These are phyloP conservation scores for Nothopassalora personata DNA, from an alignment of 2,329 filamentous ascomycete genomes.

Conservation along the genomic window DNA sequence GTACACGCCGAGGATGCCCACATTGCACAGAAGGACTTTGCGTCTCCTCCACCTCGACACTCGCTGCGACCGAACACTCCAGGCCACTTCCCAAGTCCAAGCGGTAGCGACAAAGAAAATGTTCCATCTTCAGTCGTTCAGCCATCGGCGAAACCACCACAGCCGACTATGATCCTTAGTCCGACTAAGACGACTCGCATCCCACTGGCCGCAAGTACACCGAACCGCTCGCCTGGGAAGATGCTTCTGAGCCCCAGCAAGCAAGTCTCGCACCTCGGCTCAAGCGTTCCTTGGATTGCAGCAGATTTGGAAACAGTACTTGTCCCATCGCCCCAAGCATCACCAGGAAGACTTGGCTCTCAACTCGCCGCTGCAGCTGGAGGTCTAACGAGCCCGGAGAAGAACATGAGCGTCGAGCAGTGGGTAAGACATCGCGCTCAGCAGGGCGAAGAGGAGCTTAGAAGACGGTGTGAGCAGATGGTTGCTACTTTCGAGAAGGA, in stretches of 20 bases:
- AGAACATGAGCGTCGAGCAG: slow-evolving; percentile 85
- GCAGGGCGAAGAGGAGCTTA: slow-evolving; percentile 72
- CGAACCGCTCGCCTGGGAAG: slow-evolving; percentile 28
- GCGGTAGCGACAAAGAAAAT: slow-evolving; percentile 38
- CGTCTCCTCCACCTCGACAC: slow-evolving; percentile 6
- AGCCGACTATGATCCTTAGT: slow-evolving; percentile 16
- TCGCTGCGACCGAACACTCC: slow-evolving; percentile 1
- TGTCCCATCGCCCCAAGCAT: slow-evolving; percentile 36
- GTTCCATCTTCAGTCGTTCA: slow-evolving; percentile 29
- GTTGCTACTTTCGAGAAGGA: slow-evolving; percentile 79
- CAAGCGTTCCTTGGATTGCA: slow-evolving; percentile 61
- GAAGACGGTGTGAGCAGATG: slow-evolving; percentile 74
- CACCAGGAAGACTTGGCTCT: slow-evolving; percentile 20
- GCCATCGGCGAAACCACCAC: slow-evolving; percentile 31
- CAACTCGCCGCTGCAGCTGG: slow-evolving; percentile 44
- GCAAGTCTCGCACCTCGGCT: slow-evolving; percentile 46
- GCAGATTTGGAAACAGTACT: slow-evolving; percentile 73
- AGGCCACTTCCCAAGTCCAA: slow-evolving; percentile 19
- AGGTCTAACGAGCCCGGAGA: slow-evolving; percentile 68
- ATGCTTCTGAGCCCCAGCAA: slow-evolving; percentile 35
- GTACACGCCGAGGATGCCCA: slow-evolving; percentile 15
- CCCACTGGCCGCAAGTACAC: slow-evolving; percentile 40
- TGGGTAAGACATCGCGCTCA: slow-evolving; percentile 82
- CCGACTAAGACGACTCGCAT: slow-evolving; percentile 35
- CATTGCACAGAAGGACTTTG: slow-evolving; percentile 3